phyloP scores from a whole-genome alignment of 2,329 filamentous ascomycete species.

The Penicillium sp. region DNA sequence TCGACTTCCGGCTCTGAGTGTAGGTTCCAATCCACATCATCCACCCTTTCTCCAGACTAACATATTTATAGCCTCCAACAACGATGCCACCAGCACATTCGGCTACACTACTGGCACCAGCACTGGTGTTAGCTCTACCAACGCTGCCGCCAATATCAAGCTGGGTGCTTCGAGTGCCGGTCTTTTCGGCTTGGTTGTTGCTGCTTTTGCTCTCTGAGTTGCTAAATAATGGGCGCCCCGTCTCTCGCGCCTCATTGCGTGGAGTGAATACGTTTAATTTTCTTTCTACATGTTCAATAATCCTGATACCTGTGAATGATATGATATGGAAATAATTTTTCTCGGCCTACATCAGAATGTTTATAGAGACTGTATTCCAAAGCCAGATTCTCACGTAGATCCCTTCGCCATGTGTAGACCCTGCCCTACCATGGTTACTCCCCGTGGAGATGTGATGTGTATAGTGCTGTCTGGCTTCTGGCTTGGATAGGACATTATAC shows the following conservation, averaged over 20 bases:
- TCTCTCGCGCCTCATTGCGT: neutral
- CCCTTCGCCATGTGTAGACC: neutral
- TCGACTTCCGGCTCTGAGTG: slow-evolving; percentile 5
- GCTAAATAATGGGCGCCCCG: neutral
- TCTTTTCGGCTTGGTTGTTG: slow-evolving; percentile 33
- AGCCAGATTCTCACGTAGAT: neutral
- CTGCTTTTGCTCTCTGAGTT: slow-evolving; percentile 36
- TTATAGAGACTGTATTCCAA: neutral
- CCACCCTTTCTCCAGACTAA: neutral
- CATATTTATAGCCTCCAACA: slow-evolving; percentile 12
- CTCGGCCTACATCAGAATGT: neutral
- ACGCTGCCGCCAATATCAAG: slow-evolving; percentile 30
- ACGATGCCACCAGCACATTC: slow-evolving; percentile 10
- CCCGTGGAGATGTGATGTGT: neutral
- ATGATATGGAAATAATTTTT: slow-evolving; percentile 8
- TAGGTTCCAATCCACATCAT: slow-evolving; percentile 1
- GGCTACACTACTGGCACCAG: slow-evolving; percentile 19
- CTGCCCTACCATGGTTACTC: neutral
- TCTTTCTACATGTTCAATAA: slow-evolving; percentile 13
- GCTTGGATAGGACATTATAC: neutral
- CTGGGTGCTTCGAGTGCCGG: slow-evolving; percentile 33
- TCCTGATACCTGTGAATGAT: slow-evolving; percentile 12
- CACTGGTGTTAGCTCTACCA: slow-evolving; percentile 21
- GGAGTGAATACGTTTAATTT: neutral
- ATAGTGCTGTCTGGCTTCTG: neutral